These are phyloP conservation scores for Russula olivacea DNA, from an alignment of 768 basidiomycete species.

Conservation along the genomic window DNA sequence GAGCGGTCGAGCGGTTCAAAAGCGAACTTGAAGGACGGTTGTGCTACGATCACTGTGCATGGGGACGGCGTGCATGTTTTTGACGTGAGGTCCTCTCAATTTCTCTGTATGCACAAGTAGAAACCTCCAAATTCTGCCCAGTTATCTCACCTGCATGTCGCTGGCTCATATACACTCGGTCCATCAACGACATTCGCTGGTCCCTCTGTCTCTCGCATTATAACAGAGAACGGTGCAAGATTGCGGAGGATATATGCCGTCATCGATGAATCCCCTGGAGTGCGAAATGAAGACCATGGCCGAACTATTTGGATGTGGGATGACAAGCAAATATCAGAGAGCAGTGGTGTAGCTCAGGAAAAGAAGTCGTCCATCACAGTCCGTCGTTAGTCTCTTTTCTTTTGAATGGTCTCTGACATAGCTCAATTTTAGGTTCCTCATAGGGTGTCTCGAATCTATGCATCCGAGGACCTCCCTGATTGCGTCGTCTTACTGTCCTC, in stretches of 20 bases:
- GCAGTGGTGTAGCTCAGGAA: constrained; percentile 36
- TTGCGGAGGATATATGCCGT: constrained; percentile 22
- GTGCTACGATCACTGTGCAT: constrained; percentile 63
- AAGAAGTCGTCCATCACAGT: constrained; percentile 40
- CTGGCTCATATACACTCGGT: constrained; percentile 21
- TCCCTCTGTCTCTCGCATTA: constrained; percentile 22
- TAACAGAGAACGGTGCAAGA: constrained; percentile 10
- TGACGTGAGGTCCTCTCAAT: constrained; percentile 46
- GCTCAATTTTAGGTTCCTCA: constrained; percentile 39
- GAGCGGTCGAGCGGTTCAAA: constrained; percentile 30
- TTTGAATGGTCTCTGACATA: constrained; percentile 5
- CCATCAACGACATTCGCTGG: constrained; percentile 25
- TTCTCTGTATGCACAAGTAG: not conserved
- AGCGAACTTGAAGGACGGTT: constrained; percentile 44
- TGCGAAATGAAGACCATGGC: constrained; percentile 14
- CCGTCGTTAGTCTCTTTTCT: constrained; percentile 3
- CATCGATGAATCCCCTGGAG: constrained; percentile 9
- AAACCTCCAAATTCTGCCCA: not conserved
- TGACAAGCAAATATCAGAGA: constrained; percentile 30
- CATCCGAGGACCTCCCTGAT: constrained; percentile 29
- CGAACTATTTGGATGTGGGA: constrained; percentile 24
- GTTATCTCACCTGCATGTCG: constrained; percentile 20
- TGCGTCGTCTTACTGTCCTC: constrained; percentile 34
- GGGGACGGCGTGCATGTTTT: constrained; percentile 71
- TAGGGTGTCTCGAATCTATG: constrained; percentile 36